phyloP scores from a whole-genome alignment of 345 rosid species.

The Firmiana major region DNA sequence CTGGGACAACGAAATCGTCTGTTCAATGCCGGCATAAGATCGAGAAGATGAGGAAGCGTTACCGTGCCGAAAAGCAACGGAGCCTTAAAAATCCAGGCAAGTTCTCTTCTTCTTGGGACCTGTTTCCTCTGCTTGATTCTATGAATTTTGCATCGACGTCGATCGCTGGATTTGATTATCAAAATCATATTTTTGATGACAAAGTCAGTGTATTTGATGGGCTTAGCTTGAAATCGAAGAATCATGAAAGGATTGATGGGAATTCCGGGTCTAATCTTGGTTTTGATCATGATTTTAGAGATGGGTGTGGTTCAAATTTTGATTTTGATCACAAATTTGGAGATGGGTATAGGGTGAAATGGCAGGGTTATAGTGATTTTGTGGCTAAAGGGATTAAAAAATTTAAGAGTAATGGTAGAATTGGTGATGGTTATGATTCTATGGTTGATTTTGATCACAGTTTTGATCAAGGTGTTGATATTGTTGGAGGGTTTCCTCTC shows the following conservation, averaged over 20 bases:
- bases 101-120: slow-evolving; percentile 67
- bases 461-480: slow-evolving; percentile 9
- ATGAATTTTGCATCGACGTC: slow-evolving; percentile 53
- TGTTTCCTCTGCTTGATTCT: slow-evolving; percentile 61
- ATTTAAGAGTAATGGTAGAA: slow-evolving; percentile 28
- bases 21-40: slow-evolving; percentile 76
- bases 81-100: slow-evolving; percentile 45
- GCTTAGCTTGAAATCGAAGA: slow-evolving; percentile 32
- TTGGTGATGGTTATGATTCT: slow-evolving; percentile 27
- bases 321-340: slow-evolving; percentile 31
- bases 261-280: slow-evolving; percentile 30
- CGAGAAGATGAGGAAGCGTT: slow-evolving; percentile 75
- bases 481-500: slow-evolving; percentile 42
- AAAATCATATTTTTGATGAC: slow-evolving; percentile 18
- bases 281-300: slow-evolving; percentile 31
- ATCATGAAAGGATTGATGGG: slow-evolving; percentile 28
- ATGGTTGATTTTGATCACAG: slow-evolving; percentile 21
- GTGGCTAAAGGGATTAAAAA: slow-evolving; percentile 19
- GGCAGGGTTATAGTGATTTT: slow-evolving; percentile 5
- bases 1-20: slow-evolving; percentile 42
- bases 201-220: slow-evolving; percentile 22
- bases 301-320: slow-evolving; percentile 30
- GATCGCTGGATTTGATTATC: slow-evolving; percentile 28
- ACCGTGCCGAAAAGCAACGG: slow-evolving; percentile 68
- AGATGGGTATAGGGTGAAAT: slow-evolving; percentile 22